Evolutionary conservation across 1,284 basidiomycete species (phyloP).

Genomic region (Kalmanozyma brasiliensis): DNA sequence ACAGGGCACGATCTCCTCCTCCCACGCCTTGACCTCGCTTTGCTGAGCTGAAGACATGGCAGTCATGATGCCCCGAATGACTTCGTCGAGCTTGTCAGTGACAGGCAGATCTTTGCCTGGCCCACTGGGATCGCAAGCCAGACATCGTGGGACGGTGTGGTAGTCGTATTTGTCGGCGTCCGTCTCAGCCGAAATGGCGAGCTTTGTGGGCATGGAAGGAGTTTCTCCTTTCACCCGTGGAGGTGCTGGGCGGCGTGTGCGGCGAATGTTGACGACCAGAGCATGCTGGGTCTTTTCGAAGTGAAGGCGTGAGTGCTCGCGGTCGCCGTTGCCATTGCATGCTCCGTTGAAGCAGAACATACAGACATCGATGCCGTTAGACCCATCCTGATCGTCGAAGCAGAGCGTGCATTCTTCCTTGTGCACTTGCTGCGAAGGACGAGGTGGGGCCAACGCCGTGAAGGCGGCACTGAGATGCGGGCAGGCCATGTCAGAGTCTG

Average conservation of each 20-base stretch:
- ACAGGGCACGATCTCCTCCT: conserved; percentile 89
- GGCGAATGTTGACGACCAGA: conserved; percentile 83
- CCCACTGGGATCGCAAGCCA: conserved; percentile 71
- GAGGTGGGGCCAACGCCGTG: conserved; percentile 47
- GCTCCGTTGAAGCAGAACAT: conserved; percentile 90
- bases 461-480: conserved; percentile 56
- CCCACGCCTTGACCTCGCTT: conserved; percentile 96
- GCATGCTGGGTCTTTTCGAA: conserved; percentile 74
- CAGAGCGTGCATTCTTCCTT: conserved; percentile 94
- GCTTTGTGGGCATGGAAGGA: conserved; percentile 75
- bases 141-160: conserved; percentile 76
- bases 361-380: conserved; percentile 85
- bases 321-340: conserved; percentile 52
- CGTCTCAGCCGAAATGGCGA: conserved; percentile 82
- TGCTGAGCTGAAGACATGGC: conserved; percentile 88
- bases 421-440: conserved; percentile 71
- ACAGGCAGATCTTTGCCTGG: conserved; percentile 72
- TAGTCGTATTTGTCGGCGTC: conserved; percentile 90
- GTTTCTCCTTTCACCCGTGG: conserved; percentile 7
- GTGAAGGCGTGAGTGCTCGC: conserved; percentile 60
- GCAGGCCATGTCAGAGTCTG: conserved; percentile 46
- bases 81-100: conserved; percentile 68
- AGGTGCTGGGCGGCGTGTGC: conserved; percentile 72
- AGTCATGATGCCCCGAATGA: conserved; percentile 80
- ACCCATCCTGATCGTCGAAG: conserved; percentile 86